Evolutionary conservation across 2,329 filamentous ascomycete genomes (phyloP).

Genomic region (Colletotrichum euphorbiae): DNA sequence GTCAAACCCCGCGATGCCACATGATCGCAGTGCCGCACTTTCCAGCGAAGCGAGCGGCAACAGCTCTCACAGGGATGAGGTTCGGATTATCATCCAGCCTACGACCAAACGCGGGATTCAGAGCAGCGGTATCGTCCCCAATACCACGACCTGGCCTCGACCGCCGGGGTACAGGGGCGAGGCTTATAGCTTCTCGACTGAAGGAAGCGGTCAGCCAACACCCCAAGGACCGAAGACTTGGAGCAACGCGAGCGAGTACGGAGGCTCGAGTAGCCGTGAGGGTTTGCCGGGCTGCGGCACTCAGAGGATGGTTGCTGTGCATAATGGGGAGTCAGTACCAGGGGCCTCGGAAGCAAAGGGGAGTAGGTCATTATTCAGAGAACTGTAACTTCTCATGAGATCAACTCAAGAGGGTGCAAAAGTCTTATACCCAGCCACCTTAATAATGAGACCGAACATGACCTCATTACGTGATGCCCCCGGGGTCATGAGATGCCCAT

Average conservation of each 20-base stretch:
- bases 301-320: background rate
- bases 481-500: too few relatives aligned
- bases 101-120: constrained; percentile 37
- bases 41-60: constrained; percentile 22
- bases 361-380: too few relatives aligned
- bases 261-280: constrained; percentile 21
- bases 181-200: constrained; percentile 45
- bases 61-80: constrained; percentile 41
- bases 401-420: too few relatives aligned
- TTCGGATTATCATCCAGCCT: constrained; percentile 49
- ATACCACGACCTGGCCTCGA: constrained; percentile 44
- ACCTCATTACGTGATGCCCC: too few relatives aligned
- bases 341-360: too few relatives aligned
- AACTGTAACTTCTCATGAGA: too few relatives aligned
- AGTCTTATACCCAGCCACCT: too few relatives aligned
- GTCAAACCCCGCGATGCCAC: background rate
- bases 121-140: constrained; percentile 31
- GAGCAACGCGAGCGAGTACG: constrained; percentile 47
- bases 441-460: too few relatives aligned
- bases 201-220: constrained; percentile 42
- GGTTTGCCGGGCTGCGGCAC: background rate
- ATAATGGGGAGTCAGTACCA: background rate
- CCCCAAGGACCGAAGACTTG: constrained; percentile 43
- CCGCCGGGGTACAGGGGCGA: constrained; percentile 45
- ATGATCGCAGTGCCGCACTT: constrained; percentile 2